Evolutionary conservation across 106 monocot genomes (phyloP), one percentile per base, ranked within the genome.

Genomic region (Chionographis japonica): DNA sequence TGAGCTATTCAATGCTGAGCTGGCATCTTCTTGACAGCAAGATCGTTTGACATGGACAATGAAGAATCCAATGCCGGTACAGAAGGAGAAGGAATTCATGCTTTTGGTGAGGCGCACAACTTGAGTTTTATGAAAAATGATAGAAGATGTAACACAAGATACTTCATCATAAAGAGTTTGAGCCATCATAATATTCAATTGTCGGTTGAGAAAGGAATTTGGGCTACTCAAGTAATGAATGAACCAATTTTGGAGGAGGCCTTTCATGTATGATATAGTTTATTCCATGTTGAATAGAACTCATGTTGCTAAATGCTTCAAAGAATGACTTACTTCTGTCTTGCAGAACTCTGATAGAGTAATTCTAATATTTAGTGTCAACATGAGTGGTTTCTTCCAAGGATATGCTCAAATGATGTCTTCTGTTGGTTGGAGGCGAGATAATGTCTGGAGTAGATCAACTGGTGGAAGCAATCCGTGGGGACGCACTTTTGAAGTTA

Each of bases 81-180:
- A 52, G 27, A 51, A 27, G 67, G 67, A 68, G 68, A 74, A 40
- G 11, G 4, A 16, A 18, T 62, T 27, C n/a, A 54, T 41, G 51
- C 55, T 55, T 68, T 60, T 20, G 15, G 46, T 43, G 68, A 62
- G 18, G 53, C 6, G 2, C 54, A 46, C 7, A 20, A 14, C 54
- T 62, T 42, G 2, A 61, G 52, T 62, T 60, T 14, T 36, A 55
- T 54, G 53, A 56, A 13, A 16, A 56, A 62, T 40, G 55, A 15
- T 38, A 68, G 68, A 55, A 16, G 18, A 14, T 37, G 36, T 62
- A 54, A 61, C 14, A 67, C 37, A 62, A 76, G 75, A 76, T 76
- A 76, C 55, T 76, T 76, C 62, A 68, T 76, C 43, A 76, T 76
- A 69, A 76, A 76, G 68, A 76, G 75, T 58, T 76, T 76, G 75